Conservation (phyloP, 768 basidiomycete genomes). For the Gloeopeniophorella convolvens region DNA sequence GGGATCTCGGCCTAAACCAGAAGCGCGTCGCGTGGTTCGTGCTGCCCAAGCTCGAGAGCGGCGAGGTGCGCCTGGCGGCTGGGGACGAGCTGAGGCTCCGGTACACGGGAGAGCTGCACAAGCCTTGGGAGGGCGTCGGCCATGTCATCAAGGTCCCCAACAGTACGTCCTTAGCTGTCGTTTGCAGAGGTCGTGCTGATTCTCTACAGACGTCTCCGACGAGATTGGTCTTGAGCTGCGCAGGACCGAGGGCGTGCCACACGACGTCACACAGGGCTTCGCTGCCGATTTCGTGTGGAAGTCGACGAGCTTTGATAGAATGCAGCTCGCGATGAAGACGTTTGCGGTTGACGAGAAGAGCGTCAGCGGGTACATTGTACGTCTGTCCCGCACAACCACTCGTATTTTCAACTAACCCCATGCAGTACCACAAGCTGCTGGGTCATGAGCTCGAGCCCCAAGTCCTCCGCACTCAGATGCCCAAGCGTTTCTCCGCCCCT, state of each 20-base stretch:
- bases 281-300: conserved; percentile 99
- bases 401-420: background rate
- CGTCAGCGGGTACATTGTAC: conserved; percentile 95
- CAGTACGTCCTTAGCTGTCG: conserved; percentile 48
- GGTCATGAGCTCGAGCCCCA: conserved; percentile 98
- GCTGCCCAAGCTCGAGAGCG: conserved; percentile 94
- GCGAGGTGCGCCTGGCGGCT: conserved; percentile 93
- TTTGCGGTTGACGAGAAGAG: conserved; percentile 99
- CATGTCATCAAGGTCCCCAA: conserved; percentile 99
- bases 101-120: conserved; percentile 84
- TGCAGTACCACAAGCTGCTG: conserved; percentile 93
- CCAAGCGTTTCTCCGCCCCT: conserved; percentile 94
- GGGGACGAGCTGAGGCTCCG: conserved; percentile 91
- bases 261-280: conserved; percentile 91
- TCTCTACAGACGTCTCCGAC: conserved; percentile 82
- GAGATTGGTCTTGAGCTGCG: conserved; percentile 94
- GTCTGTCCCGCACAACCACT: conserved; percentile 26
- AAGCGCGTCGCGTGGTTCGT: conserved; percentile 98
- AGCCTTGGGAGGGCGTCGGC: conserved; percentile 94
- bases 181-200: conserved; percentile 11
- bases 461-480: conserved; percentile 85
- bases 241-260: conserved; percentile 86
- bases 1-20: conserved; percentile 98
- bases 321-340: conserved; percentile 99
- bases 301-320: conserved; percentile 97